Evolutionary conservation across 2,329 filamentous ascomycete species (phyloP), one percentile per base, ranked within the genome.

Genomic region (Stagonosporopsis vannaccii): DNA sequence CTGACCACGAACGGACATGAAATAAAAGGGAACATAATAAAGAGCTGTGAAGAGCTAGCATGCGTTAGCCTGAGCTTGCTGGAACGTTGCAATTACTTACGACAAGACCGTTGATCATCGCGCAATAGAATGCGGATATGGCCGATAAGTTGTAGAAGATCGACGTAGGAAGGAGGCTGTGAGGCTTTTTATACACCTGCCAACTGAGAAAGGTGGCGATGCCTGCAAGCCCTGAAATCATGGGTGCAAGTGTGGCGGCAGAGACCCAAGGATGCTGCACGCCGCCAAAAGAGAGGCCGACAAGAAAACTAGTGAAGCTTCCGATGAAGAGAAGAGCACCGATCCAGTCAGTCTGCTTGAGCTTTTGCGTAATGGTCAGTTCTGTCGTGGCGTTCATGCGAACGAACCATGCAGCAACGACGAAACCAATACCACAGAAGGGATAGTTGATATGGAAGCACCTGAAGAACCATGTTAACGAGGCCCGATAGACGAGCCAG

Each of bases 381-480:
- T 62, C 47, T 2, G 60, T 49, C 3, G 62, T 58, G 2, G 58
- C 51, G 20, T 69, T 68, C n/a, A 68, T 54, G 7, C 60, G 58
- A 3, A 71, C 59, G 28, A 69, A 69, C 20, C 66, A 52, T 9
- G 59, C 32, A 3, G 69, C 69, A 17, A 69, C 58, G 8, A 69
- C 7, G 39, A 71, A 63, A 2, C 69, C 67, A 8, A 70, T 57
- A 11, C 44, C 56, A 23, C 80, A 79, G 64, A 87, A 81, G 2
- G 86, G 85, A 6, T 86, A 76, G 61, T 88, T 88, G 64, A 87
- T 79, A 78, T 83, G 88, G 67, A 88, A 87, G 37, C 88, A 83
- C 55, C 55, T 58, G 23, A 11, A 6, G 11, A 2, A 17, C n/a
- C 33, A 23, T 22, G 28, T 58, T n/a, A 58, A 39, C 28, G 26